Percentiles rank a stretch among this genome's conserved stretches.
Conservation (phyloP, 2,329 filamentous ascomycete genomes). For the Albophoma yamanashiensis region DNA sequence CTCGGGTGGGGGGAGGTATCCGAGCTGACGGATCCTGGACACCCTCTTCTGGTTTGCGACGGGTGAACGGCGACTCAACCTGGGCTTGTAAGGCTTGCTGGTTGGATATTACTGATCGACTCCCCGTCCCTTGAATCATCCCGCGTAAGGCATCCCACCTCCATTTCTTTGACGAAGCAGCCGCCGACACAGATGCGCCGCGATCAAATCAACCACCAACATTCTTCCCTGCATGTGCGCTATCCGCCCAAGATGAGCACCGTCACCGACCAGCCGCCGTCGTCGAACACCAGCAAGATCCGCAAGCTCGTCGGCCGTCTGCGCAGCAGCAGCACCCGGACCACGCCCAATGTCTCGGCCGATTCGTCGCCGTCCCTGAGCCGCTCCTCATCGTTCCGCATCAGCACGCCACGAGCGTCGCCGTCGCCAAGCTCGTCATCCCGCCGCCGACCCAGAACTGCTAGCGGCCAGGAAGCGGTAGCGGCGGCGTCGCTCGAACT, state of each 20-base stretch:
- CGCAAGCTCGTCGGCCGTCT: conserved; percentile 8
- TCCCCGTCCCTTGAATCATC: not conserved
- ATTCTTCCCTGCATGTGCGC: not conserved
- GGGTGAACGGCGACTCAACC: not conserved
- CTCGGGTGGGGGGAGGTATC: not conserved
- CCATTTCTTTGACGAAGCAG: not conserved
- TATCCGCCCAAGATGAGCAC: not conserved
- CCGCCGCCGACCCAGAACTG: not conserved
- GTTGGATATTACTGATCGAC: not conserved
- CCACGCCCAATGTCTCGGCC: not conserved
- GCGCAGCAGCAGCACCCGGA: conserved; percentile 2
- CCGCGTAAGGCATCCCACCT: not conserved
- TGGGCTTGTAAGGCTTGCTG: not conserved
- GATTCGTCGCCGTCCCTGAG: not conserved
- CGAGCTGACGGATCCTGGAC: not conserved
- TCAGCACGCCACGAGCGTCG: not conserved
- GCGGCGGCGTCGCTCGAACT: conserved; percentile 14
- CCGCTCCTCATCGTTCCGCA: not conserved
- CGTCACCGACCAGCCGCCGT: not conserved
- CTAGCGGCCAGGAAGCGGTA: not conserved
- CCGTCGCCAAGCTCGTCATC: not conserved
- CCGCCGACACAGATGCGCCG: not conserved
- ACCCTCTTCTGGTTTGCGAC: not conserved
- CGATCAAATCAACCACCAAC: not conserved
- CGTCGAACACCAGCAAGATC: not conserved